phyloP scores from a whole-genome alignment of 1,284 basidiomycete genomes.

The Cutaneotrichosporon dermatis region DNA sequence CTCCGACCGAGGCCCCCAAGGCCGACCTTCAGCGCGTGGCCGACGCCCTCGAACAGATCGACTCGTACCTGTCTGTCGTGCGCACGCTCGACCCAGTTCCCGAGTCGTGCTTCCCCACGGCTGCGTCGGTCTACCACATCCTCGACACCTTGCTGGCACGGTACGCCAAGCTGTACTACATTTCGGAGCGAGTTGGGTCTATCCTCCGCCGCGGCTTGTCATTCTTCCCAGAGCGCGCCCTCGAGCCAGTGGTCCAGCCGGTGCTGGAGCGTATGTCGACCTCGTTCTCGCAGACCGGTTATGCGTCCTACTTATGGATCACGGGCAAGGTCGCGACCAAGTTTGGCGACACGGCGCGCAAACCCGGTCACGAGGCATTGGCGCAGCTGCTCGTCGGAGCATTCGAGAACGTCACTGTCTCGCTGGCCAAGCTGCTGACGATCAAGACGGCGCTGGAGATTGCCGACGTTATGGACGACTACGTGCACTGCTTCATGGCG shows the following conservation, averaged over 20 bases:
- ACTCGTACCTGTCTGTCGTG: slow-evolving; percentile 77
- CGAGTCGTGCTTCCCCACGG: slow-evolving; percentile 69
- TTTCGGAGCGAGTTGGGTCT: slow-evolving; percentile 82
- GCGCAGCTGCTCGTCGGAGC: slow-evolving; percentile 56
- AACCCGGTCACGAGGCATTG: slow-evolving; percentile 51
- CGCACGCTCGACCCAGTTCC: slow-evolving; percentile 76
- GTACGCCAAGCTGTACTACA: slow-evolving; percentile 71
- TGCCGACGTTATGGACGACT: slow-evolving; percentile 94
- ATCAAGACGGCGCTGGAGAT: slow-evolving; percentile 64
- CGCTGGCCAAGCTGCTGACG: slow-evolving; percentile 64
- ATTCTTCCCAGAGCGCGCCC: slow-evolving; percentile 67
- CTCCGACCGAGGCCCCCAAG: slow-evolving; percentile 53
- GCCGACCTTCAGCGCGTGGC: slow-evolving; percentile 62
- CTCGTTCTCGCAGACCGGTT: slow-evolving; percentile 75
- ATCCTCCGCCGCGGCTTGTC: slow-evolving; percentile 78
- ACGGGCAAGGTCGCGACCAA: slow-evolving; percentile 74
- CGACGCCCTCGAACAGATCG: slow-evolving; percentile 82
- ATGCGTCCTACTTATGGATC: slow-evolving; percentile 91
- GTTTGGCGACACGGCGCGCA: slow-evolving; percentile 58
- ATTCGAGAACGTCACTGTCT: slow-evolving; percentile 69
- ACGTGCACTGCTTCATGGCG: slow-evolving; percentile 73
- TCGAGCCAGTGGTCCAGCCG: slow-evolving; percentile 64
- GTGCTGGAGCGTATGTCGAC: slow-evolving; percentile 70
- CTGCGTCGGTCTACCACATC: slow-evolving; percentile 74
- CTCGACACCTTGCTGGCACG: slow-evolving; percentile 75